These are phyloP conservation scores for Forsythia suspensa DNA, from an alignment of 257 asterid genomes.

Conservation along the genomic window DNA sequence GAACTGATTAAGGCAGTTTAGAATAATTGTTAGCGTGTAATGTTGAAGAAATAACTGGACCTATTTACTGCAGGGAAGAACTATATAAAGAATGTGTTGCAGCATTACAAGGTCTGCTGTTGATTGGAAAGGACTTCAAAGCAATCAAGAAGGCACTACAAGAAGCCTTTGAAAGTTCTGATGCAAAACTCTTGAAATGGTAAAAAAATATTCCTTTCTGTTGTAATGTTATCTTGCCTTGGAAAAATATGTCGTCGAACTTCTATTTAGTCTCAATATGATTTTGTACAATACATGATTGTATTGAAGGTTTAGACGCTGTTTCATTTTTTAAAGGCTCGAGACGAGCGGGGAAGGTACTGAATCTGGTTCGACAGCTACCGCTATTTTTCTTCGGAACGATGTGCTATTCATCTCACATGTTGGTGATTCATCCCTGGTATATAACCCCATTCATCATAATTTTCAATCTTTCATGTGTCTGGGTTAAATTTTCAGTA, in stretches of 20 bases:
- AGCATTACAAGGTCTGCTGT: constrained; percentile 65
- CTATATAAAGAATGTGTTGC: constrained; percentile 72
- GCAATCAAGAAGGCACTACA: constrained; percentile 59
- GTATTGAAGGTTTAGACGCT: constrained; percentile 59
- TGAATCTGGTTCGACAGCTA: constrained; percentile 60
- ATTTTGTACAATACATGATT: constrained; percentile 42
- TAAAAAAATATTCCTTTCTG: constrained; percentile 20
- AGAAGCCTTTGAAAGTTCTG: constrained; percentile 74
- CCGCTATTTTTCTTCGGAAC: constrained; percentile 62
- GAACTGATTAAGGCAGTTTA: background rate
- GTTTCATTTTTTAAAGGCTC: constrained; percentile 86
- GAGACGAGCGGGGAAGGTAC: constrained; percentile 65
- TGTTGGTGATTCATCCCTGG: background rate
- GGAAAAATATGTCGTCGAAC: background rate
- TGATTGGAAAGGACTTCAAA: constrained; percentile 57
- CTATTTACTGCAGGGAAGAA: constrained; percentile 62
- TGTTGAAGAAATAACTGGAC: background rate
- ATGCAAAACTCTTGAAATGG: constrained; percentile 71
- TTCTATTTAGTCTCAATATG: constrained; percentile 31
- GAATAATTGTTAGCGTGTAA: background rate
- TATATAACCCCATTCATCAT: background rate
- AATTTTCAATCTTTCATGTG: background rate
- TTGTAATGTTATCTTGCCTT: background rate
- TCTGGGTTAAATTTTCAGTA: background rate
- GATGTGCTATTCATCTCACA: constrained; percentile 65